A percentile compares a stretch with the other conserved stretches of the same genome.
phyloP scores from a whole-genome alignment of 139 green algal genomes.

The Auxenochlorella protothecoides region DNA sequence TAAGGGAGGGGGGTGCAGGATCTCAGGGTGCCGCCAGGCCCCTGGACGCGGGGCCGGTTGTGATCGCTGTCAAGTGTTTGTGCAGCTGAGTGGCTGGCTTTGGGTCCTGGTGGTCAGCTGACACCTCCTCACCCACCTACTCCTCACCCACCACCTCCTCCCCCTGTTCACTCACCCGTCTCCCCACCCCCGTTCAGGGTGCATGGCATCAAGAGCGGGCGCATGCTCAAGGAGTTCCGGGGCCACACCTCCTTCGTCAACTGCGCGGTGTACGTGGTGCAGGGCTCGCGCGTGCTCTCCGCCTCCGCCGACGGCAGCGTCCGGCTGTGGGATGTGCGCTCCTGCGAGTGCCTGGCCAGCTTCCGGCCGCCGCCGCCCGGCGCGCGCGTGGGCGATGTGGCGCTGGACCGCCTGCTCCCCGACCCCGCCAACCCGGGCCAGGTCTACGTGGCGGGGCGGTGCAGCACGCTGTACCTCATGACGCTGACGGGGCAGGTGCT shows the following conservation, averaged over 20 bases:
- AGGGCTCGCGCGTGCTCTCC: constrained; percentile 68
- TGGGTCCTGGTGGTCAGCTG: too few species aligned
- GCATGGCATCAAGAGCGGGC: constrained; percentile 93
- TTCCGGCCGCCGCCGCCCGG: constrained; percentile 8
- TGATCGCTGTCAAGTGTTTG: too few species aligned
- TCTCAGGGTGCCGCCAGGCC: too few species aligned
- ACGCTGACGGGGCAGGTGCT: constrained; percentile 62
- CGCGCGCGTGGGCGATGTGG: constrained; percentile 32
- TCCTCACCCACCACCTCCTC: not conserved
- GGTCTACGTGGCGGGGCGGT: constrained; percentile 7
- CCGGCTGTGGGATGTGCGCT: constrained; percentile 86
- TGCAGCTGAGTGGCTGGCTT: not conserved
- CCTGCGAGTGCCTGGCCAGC: constrained; percentile 60
- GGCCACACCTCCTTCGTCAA: constrained; percentile 93
- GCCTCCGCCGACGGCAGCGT: constrained; percentile 76
- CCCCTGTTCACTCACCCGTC: not conserved
- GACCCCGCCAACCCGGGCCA: constrained; percentile 79
- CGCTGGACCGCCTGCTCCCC: constrained; percentile 59
- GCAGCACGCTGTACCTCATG: constrained; percentile 78
- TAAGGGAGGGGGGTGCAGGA: not conserved
- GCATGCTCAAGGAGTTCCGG: constrained; percentile 93
- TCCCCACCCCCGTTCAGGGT: constrained; percentile 30
- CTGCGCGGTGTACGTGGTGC: constrained; percentile 58
- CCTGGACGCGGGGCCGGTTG: too few species aligned
- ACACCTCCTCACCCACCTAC: too few species aligned